A percentile compares a stretch with the other conserved stretches of the same genome.
phyloP scores from a whole-genome alignment of 1,284 basidiomycete species.

The Wallemia hederae region DNA sequence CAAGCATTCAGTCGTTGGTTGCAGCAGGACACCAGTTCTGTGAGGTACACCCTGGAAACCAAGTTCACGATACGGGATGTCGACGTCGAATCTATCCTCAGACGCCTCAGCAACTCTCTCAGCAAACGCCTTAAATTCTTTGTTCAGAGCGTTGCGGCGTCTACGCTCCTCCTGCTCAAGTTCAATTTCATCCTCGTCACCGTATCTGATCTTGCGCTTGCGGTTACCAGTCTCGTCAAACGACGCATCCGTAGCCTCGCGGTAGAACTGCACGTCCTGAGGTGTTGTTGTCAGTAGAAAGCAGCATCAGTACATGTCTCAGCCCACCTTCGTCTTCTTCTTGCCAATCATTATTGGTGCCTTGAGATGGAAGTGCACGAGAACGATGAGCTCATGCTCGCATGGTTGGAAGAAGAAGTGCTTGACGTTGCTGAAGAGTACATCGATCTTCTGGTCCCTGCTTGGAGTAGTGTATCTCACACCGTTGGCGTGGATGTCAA shows the following conservation, averaged over 20 bases:
- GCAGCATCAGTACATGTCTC: neutral
- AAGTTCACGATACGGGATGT: conserved; percentile 88
- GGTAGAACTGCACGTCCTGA: conserved; percentile 90
- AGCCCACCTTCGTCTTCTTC: conserved; percentile 59
- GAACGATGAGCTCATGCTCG: conserved; percentile 80
- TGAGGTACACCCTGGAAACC: conserved; percentile 93
- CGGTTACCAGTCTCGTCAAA: conserved; percentile 98
- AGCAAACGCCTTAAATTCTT: conserved; percentile 78
- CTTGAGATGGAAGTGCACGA: conserved; percentile 78
- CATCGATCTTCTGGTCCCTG: conserved; percentile 68
- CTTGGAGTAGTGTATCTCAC: conserved; percentile 59
- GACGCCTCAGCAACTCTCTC: conserved; percentile 72
- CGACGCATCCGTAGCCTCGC: conserved; percentile 88
- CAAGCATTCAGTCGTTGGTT: conserved; percentile 89
- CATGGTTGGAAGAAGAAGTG: conserved; percentile 98
- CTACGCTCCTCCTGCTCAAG: conserved; percentile 91
- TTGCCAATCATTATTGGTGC: conserved; percentile 97
- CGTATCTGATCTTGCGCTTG: conserved; percentile 86
- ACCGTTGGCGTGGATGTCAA: conserved; percentile 95
- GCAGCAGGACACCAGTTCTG: conserved; percentile 73
- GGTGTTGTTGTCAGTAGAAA: conserved; percentile 2
- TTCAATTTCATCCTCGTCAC: conserved; percentile 97
- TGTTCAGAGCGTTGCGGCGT: conserved; percentile 64
- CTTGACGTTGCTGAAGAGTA: conserved; percentile 91
- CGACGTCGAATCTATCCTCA: conserved; percentile 65